Percentiles rank a stretch among this genome's conserved stretches.
phyloP scores from a whole-genome alignment of 108 stramenopile species.

The Cyclostephanos tholiformis region DNA sequence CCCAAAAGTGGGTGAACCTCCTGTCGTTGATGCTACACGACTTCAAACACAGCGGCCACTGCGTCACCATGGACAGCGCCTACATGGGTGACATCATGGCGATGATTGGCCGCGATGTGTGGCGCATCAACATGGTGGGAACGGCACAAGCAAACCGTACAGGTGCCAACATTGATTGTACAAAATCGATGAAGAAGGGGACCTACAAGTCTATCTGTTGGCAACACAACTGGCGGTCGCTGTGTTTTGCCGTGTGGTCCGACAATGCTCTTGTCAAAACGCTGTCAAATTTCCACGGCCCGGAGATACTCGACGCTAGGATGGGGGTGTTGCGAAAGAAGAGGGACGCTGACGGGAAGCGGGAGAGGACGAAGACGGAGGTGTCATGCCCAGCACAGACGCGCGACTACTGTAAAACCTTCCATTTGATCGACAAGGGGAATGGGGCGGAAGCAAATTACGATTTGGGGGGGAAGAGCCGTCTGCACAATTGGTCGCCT shows the following conservation, averaged over 20 bases:
- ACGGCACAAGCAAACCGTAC: constrained; percentile 12
- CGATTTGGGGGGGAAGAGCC: neutral
- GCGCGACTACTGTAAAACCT: constrained; percentile 9
- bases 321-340: neutral
- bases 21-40: constrained; percentile 11
- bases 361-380: constrained; percentile 1
- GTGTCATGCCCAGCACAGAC: neutral
- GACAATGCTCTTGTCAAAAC: constrained; percentile 11
- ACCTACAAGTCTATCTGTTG: too few relatives aligned
- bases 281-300: constrained; percentile 12
- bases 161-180: neutral
- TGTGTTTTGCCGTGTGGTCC: neutral
- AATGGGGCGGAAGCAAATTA: constrained; percentile 10
- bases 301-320: neutral
- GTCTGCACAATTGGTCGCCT: constrained; percentile 7
- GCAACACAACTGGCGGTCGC: neutral
- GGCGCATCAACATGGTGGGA: constrained; percentile 26
- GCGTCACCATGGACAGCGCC: too few relatives aligned
- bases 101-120: constrained; percentile 16
- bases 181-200: constrained; percentile 1
- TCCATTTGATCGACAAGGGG: constrained; percentile 15
- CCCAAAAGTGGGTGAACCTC: constrained; percentile 29
- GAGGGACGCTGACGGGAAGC: neutral
- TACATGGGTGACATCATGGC: constrained; percentile 28
- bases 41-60: constrained; percentile 21